Conservation (phyloP, 305 asterid genomes). For the Solanum chacoense region DNA sequence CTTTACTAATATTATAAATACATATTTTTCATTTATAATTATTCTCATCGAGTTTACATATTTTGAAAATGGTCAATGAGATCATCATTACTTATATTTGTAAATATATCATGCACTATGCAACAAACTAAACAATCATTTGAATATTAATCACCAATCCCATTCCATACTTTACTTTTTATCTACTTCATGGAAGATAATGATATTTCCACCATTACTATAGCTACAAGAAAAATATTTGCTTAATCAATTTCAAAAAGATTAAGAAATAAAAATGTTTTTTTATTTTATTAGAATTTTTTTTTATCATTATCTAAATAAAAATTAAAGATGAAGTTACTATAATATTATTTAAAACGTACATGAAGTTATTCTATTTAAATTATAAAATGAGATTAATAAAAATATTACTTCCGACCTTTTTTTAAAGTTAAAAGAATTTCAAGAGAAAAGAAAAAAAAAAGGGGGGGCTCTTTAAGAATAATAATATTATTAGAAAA, state of each 20-base stretch:
- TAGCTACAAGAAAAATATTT: no score
- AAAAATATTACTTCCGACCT: neutral
- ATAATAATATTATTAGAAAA: no score
- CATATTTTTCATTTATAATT: no score
- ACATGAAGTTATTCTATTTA: neutral
- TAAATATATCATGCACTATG: neutral
- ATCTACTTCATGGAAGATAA: neutral
- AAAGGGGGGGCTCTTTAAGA: neutral
- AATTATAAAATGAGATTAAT: neutral
- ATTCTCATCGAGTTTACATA: neutral
- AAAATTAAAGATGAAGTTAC: neutral
- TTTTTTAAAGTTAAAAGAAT: neutral
- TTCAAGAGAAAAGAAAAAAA: neutral
- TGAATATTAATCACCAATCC: neutral
- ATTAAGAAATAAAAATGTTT: no score
- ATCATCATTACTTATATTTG: neutral
- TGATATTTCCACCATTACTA: neutral
- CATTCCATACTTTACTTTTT: no score
- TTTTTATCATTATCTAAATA: no score
- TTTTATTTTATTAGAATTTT: neutral
- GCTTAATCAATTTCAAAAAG: no score
- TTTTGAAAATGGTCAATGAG: no score
- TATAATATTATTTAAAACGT: no score
- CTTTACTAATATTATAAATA: no score
- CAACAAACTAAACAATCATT: neutral